phyloP scores from a whole-genome alignment of 2,329 filamentous ascomycete species.

The Aspergillus piperis region DNA sequence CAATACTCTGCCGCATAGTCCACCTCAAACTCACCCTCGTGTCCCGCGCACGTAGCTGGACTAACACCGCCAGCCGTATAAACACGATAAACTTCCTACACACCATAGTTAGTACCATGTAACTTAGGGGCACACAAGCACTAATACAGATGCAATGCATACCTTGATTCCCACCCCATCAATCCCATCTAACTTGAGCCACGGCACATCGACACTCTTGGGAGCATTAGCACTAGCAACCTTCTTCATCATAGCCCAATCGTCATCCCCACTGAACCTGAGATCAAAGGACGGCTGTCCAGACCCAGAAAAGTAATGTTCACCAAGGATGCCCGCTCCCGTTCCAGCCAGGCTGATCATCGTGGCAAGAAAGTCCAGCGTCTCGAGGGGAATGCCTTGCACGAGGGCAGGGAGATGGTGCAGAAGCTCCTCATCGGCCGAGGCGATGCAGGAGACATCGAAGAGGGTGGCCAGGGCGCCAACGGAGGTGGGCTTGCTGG shows the following conservation, averaged over 20 bases:
- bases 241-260: conserved; percentile 32
- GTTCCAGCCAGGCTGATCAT: conserved; percentile 19
- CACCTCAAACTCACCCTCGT: conserved; percentile 33
- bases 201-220: conserved; percentile 30
- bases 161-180: conserved; percentile 35
- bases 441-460: conserved; percentile 44
- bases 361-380: conserved; percentile 30
- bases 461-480: conserved; percentile 51
- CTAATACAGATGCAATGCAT: conserved; percentile 4
- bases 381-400: conserved; percentile 25
- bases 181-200: conserved; percentile 35
- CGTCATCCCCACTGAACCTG: conserved; percentile 20
- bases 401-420: conserved; percentile 30
- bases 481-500: conserved; percentile 37
- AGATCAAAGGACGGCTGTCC: conserved; percentile 38
- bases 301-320: conserved; percentile 37
- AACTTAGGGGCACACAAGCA: no score
- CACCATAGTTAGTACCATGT: not conserved
- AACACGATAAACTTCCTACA: conserved; percentile 45
- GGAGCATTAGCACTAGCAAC: conserved; percentile 32
- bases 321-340: conserved; percentile 34
- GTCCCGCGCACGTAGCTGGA: conserved; percentile 37
- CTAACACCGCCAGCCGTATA: conserved; percentile 40
- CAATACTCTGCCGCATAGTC: conserved; percentile 48
- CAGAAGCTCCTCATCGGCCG: conserved; percentile 28